A percentile compares a stretch with the other conserved stretches of the same genome.
phyloP scores from a whole-genome alignment of 1,139 yeast species.

The Casaregolazyma suthepensis region DNA sequence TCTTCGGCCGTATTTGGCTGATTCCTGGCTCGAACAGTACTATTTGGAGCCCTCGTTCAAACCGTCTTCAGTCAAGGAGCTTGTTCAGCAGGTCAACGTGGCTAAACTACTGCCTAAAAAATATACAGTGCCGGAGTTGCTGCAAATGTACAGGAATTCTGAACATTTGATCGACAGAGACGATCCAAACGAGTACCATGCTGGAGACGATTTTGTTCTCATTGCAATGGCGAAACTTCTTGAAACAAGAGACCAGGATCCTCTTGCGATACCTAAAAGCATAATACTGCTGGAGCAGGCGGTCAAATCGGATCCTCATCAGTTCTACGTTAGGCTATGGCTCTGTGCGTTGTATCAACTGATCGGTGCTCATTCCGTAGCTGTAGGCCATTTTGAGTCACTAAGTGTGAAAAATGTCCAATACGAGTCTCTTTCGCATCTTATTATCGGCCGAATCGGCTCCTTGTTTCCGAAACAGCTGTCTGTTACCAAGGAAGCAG shows the following conservation, averaged over 20 bases:
- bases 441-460: constrained; percentile 45
- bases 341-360: constrained; percentile 56
- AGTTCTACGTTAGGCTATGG: constrained; percentile 66
- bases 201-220: constrained; percentile 59
- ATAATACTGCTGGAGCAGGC: constrained; percentile 46
- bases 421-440: constrained; percentile 64
- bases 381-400: constrained; percentile 45
- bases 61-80: constrained; percentile 21
- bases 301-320: constrained; percentile 48
- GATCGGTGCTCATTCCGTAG: constrained; percentile 50
- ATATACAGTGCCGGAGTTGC: constrained; percentile 24
- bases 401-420: constrained; percentile 73
- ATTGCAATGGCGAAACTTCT: constrained; percentile 38
- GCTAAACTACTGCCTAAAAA: constrained; percentile 40
- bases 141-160: constrained; percentile 36
- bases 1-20: constrained; percentile 36
- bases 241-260: constrained; percentile 12
- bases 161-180: constrained; percentile 34
- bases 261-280: constrained; percentile 27
- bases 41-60: constrained; percentile 12
- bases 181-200: constrained; percentile 54
- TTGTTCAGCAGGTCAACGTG: constrained; percentile 44
- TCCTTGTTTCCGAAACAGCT: constrained; percentile 35
- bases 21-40: constrained; percentile 3
- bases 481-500: constrained; percentile 17